These are phyloP conservation scores for Epichloe baconii DNA, from an alignment of 2,329 filamentous ascomycete species.

Conservation along the genomic window DNA sequence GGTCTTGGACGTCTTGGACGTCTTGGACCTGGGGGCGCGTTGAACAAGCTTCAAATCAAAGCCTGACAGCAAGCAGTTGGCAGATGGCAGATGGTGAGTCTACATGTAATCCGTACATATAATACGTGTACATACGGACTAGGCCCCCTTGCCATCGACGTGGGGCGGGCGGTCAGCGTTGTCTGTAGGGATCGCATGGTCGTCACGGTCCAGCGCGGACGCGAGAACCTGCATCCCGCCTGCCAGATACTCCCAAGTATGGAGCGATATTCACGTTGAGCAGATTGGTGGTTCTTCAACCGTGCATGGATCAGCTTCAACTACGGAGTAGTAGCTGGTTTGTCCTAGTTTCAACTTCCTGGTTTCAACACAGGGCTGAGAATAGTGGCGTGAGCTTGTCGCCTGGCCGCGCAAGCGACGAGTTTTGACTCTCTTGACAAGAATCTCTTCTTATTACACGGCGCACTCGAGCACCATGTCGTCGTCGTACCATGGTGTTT, in stretches of 20 bases:
- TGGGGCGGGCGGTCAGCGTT: slow-evolving; percentile 7
- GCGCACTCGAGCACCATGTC: background rate
- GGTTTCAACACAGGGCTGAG: background rate
- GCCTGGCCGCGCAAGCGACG: background rate
- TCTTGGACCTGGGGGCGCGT: background rate
- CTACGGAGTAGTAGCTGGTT: background rate
- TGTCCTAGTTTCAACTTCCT: background rate
- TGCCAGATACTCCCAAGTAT: background rate
- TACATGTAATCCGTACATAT: background rate
- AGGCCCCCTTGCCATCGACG: slow-evolving; percentile 5
- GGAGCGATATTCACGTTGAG: background rate
- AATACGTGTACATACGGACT: no score
- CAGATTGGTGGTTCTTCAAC: background rate
- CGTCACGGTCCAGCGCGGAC: slow-evolving; percentile 5
- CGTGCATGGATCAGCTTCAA: background rate
- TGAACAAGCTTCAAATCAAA: background rate
- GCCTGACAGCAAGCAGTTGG: background rate
- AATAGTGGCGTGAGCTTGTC: background rate
- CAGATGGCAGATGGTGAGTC: background rate
- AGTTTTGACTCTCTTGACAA: background rate
- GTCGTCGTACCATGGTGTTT: background rate
- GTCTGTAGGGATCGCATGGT: slow-evolving; percentile 9
- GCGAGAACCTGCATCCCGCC: slow-evolving; percentile 5
- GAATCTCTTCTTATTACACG: background rate
- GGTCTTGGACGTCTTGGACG: background rate